Conservation (phyloP, 2,329 filamentous ascomycete genomes). For the Talaromyces sp. region DNA sequence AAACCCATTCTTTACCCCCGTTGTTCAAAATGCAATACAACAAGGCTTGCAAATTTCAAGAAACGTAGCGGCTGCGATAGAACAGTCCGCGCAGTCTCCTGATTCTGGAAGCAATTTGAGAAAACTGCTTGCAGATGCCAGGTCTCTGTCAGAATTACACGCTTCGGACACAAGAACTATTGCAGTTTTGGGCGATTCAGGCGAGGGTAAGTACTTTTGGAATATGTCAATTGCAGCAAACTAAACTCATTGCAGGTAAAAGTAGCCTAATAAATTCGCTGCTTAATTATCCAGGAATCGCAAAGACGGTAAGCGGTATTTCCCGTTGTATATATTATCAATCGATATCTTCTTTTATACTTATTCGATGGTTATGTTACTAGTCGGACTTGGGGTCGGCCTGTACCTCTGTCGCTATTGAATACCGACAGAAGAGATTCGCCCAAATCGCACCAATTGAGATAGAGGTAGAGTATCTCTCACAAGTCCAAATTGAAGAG, state of each 20-base stretch:
- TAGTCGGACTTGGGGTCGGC: not conserved
- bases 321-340: not conserved
- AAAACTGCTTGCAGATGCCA: not conserved
- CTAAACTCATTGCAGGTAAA: not conserved
- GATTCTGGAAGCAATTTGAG: not conserved
- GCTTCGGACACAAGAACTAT: not conserved
- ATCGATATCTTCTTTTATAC: too few relatives aligned
- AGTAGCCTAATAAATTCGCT: conserved; percentile 2
- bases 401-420: not conserved
- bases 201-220: not conserved
- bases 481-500: not conserved
- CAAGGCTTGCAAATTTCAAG: not conserved
- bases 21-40: not conserved
- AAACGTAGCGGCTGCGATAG: not conserved
- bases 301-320: not conserved
- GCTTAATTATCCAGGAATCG: conserved; percentile 2
- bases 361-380: too few relatives aligned
- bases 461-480: conserved; percentile 1
- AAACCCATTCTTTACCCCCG: not conserved
- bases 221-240: too few relatives aligned
- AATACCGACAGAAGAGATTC: not conserved
- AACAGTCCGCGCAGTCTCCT: not conserved
- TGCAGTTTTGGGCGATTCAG: conserved; percentile 1
- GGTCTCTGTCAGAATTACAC: not conserved
- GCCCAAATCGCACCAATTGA: not conserved